phyloP scores from a whole-genome alignment of 1,284 basidiomycete genomes.

The Puccinia brachypodii region DNA sequence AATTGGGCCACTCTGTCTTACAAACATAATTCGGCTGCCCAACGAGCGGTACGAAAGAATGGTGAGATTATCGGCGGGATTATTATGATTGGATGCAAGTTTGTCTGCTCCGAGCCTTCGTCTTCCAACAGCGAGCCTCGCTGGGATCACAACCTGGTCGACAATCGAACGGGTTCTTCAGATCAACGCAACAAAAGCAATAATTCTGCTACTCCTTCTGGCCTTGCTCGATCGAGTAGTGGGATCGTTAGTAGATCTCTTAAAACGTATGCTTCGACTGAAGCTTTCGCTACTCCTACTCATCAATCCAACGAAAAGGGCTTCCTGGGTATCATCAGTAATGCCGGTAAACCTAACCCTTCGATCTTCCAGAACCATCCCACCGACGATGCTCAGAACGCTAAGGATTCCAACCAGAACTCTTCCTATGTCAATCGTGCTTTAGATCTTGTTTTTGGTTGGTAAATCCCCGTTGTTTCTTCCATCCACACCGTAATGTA shows the following conservation, averaged over 20 bases:
- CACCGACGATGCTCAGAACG: background rate
- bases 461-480: no score
- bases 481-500: no score
- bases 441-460: slow-evolving; percentile 39
- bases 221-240: background rate
- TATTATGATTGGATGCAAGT: slow-evolving; percentile 79
- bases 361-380: slow-evolving; percentile 26
- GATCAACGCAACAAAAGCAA: slow-evolving; percentile 8
- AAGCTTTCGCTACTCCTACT: slow-evolving; percentile 33
- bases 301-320: slow-evolving; percentile 28
- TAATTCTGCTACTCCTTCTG: background rate
- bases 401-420: no score
- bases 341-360: slow-evolving; percentile 36
- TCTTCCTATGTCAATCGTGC: slow-evolving; percentile 38
- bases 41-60: slow-evolving; percentile 72
- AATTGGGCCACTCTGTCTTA: slow-evolving; percentile 60
- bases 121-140: no score
- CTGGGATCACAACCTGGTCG: no score
- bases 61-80: slow-evolving; percentile 71
- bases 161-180: no score
- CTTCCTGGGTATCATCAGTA: slow-evolving; percentile 26
- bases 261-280: slow-evolving; percentile 30
- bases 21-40: slow-evolving; percentile 67
- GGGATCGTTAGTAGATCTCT: slow-evolving; percentile 26
- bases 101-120: no score